phyloP scores from a whole-genome alignment of 1,284 basidiomycete species.

The Serendipita sp. region DNA sequence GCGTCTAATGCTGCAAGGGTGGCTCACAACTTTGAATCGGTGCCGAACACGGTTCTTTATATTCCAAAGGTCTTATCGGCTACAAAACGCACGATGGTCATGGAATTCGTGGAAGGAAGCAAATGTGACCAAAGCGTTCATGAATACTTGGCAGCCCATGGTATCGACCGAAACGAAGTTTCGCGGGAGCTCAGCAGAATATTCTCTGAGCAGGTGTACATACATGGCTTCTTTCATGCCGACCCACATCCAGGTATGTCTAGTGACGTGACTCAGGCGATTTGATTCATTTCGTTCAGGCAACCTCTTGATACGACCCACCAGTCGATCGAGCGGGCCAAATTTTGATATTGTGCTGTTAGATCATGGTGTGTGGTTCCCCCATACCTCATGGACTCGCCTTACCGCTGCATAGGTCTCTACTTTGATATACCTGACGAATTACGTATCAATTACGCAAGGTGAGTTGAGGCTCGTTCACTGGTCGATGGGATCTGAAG shows the following conservation, averaged over 20 bases:
- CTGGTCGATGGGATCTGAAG: background rate
- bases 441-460: conserved; percentile 56
- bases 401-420: conserved; percentile 26
- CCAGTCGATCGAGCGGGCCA: conserved; percentile 23
- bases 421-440: conserved; percentile 80
- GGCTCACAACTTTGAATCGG: conserved; percentile 54
- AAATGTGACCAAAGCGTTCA: conserved; percentile 21
- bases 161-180: conserved; percentile 90
- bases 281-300: conserved; percentile 32
- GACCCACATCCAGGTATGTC: conserved; percentile 58
- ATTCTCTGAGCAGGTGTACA: conserved; percentile 92
- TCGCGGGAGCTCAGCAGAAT: conserved; percentile 79
- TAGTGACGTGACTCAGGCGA: conserved; percentile 11
- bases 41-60: conserved; percentile 65
- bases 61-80: conserved; percentile 81
- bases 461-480: background rate
- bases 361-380: conserved; percentile 48
- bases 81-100: conserved; percentile 75
- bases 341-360: conserved; percentile 90
- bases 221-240: conserved; percentile 85
- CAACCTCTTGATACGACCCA: conserved; percentile 80
- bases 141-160: conserved; percentile 64
- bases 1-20: conserved; percentile 72
- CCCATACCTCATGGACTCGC: background rate
- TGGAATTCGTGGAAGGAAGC: conserved; percentile 49